Base-by-base conservation (phyloP, 2,329 filamentous ascomycete species). In the Arthrobotrys sphaeroides region DNA sequence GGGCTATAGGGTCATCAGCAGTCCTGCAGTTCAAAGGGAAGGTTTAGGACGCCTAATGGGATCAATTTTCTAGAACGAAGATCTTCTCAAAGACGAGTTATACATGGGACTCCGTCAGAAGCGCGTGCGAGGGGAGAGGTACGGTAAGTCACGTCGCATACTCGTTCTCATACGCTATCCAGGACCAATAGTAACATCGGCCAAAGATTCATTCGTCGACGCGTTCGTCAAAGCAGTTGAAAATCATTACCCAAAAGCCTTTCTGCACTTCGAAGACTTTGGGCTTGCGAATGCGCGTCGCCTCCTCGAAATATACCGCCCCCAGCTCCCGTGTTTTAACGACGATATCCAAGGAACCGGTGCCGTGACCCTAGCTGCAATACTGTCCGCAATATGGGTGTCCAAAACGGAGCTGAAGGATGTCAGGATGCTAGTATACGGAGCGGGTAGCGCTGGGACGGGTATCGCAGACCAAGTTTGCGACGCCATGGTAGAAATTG, bases 191-290 rank as follows among this genome's bases (percentile, higher is more conserved):
- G 20, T 53, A 36, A 51, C 12, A 40, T 53, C 13, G 9, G 20
- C 57, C n/a, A 2, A 12, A 79, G 91, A 94, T 80, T 82, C 87
- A 0, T 92, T 96, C 75, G 88, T 96, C 0, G 90, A 92, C 49
- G 87, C 83, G 0, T 96, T 96, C 79, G 87, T 96, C 6, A 84
- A 85, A 60, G 85, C 88, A 0, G 90, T 90, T 0, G 85, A 89
- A 47, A 88, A 90, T 78, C 85, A 89, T 1, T 96, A 90, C 75
- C 93, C 93, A 0, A 89, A 86, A 49, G 92, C 93, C 0, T 94
- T 94, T 79, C 90, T 96, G 18, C 93, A 96, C 80, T 96, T 96
- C 79, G 92, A 96, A 80, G 93, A 96, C 80, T 96, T 96, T 83
- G 93, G 92, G 0, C 83, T 96, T 0, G 82, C 82, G 0, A 96